These are phyloP conservation scores for Balamuthia mandrillaris DNA, from an alignment of 208 protist genomes.

Conservation along the genomic window DNA sequence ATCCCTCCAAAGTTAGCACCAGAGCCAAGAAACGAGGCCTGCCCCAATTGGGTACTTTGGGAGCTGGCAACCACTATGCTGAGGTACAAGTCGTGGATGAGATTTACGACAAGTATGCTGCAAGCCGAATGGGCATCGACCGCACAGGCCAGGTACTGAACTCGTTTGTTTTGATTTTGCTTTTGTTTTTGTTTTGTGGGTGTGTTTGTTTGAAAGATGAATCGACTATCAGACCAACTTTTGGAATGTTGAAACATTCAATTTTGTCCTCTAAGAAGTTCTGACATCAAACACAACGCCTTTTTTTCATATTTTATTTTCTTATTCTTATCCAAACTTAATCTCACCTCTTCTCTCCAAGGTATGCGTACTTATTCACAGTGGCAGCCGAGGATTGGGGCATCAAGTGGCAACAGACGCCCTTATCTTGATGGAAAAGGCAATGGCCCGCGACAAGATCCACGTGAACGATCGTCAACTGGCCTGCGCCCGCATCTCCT, in stretches of 20 bases:
- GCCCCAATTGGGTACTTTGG: conserved; percentile 81
- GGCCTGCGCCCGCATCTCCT: conserved; percentile 75
- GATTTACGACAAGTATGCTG: conserved; percentile 77
- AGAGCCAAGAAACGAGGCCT: conserved; percentile 80
- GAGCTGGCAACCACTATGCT: conserved; percentile 84
- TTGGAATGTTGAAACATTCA: too few relatives aligned
- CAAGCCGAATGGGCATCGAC: conserved; percentile 77
- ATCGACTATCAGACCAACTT: too few relatives aligned
- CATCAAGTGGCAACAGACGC: conserved; percentile 82
- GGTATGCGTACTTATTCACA: conserved; percentile 82
- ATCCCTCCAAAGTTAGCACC: conserved; percentile 68
- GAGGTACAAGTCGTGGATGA: conserved; percentile 78
- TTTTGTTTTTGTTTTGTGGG: not conserved
- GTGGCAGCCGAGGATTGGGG: conserved; percentile 78
- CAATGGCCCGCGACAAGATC: conserved; percentile 70
- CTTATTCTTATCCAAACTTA: not conserved
- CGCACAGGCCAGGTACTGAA: conserved; percentile 41
- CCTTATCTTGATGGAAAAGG: conserved; percentile 74
- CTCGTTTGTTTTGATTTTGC: not conserved
- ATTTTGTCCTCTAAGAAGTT: not conserved
- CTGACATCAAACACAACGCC: too few relatives aligned
- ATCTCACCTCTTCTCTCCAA: conserved; percentile 41
- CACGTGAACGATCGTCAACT: conserved; percentile 78
- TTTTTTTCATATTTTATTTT: not conserved
- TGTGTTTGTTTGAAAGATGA: too few relatives aligned